These are phyloP conservation scores for Cinnamomum micranthum DNA, from an alignment of 164 flowering plant genomes.

Conservation along the genomic window DNA sequence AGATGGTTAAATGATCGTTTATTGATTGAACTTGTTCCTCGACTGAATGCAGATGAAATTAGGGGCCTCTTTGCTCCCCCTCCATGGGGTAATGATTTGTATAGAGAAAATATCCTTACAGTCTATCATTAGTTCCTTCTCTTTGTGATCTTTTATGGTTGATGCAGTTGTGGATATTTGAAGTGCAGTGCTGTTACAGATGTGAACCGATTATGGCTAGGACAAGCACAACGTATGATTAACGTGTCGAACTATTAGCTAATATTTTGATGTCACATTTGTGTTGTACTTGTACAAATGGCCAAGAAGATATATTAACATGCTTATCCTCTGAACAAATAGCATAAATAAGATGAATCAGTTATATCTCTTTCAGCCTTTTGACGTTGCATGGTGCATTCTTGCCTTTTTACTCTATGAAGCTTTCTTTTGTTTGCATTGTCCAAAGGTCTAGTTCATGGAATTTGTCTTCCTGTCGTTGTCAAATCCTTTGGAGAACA, in stretches of 20 bases:
- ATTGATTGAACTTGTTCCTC: conserved; percentile 94
- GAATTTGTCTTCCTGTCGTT: background rate
- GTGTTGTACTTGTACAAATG: background rate
- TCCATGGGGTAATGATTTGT: conserved; percentile 73
- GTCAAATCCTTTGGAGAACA: background rate
- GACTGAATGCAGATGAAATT: conserved; percentile 78
- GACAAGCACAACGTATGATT: too few species aligned
- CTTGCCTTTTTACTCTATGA: background rate
- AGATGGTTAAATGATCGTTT: conserved; percentile 90
- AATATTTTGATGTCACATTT: too few species aligned
- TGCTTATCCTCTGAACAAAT: background rate
- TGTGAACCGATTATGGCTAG: background rate
- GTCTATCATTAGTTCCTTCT: background rate
- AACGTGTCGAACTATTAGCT: too few species aligned
- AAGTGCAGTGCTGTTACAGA: background rate
- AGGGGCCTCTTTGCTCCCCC: conserved; percentile 98
- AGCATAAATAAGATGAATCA: background rate
- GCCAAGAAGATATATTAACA: background rate
- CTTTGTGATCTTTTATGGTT: background rate
- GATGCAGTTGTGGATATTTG: background rate
- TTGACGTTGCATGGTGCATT: background rate
- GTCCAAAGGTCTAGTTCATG: background rate
- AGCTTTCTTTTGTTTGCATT: background rate
- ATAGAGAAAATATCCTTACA: background rate
- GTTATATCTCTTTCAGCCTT: background rate